Evolutionary conservation across 805 yeast species (phyloP).

Genomic region (Candida pseudoglaebosa): DNA sequence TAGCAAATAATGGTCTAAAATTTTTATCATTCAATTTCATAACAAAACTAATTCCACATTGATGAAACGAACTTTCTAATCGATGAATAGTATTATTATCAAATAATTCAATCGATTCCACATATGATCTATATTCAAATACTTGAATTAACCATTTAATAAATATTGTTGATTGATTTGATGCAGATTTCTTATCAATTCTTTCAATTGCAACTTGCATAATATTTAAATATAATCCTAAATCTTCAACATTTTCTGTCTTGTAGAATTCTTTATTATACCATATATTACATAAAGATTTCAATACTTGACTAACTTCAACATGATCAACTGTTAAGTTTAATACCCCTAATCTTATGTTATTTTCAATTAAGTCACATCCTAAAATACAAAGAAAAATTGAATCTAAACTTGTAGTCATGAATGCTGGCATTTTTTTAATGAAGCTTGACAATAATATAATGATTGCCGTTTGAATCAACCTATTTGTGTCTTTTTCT

Average conservation of each 20-base stretch:
- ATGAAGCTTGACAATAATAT: constrained; percentile 70
- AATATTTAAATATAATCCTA: constrained; percentile 67
- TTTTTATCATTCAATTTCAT: constrained; percentile 90
- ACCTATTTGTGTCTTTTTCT: constrained; percentile 24
- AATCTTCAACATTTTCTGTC: constrained; percentile 31
- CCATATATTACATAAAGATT: constrained; percentile 65
- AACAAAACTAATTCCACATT: constrained; percentile 70
- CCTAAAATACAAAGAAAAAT: constrained; percentile 56
- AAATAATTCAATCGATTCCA: constrained; percentile 35
- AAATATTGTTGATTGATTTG: constrained; percentile 63
- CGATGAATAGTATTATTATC: constrained; percentile 74
- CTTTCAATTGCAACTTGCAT: constrained; percentile 63
- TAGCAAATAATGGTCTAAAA: constrained; percentile 88
- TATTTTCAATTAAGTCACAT: constrained; percentile 55
- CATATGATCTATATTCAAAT: constrained; percentile 60
- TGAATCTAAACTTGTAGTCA: constrained; percentile 62
- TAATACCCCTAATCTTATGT: constrained; percentile 59
- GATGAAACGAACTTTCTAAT: constrained; percentile 72
- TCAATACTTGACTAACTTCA: constrained; percentile 61
- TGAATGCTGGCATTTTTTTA: constrained; percentile 81
- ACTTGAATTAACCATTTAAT: constrained; percentile 64
- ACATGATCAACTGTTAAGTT: constrained; percentile 60
- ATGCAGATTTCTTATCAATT: constrained; percentile 70
- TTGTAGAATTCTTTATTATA: constrained; percentile 29
- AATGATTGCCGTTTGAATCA: constrained; percentile 67